Conservation (phyloP, 805 yeast species). For the Schwanniomyces polymorphus region DNA sequence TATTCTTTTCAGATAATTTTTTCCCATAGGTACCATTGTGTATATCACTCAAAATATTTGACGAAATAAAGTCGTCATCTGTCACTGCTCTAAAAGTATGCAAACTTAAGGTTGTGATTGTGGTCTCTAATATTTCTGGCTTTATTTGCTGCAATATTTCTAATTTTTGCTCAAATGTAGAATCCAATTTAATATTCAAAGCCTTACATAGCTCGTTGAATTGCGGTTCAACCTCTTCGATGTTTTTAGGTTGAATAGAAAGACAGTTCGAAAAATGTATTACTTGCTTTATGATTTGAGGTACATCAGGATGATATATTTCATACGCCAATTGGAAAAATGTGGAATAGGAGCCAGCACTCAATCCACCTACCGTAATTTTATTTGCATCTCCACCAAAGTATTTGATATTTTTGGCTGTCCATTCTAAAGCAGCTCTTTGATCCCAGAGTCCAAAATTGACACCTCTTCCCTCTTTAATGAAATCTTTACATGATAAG, state of each 20-base stretch:
- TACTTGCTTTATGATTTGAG: conserved; percentile 38
- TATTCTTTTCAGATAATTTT: conserved; percentile 14
- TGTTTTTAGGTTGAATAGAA: conserved; percentile 37
- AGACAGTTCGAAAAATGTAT: conserved; percentile 37
- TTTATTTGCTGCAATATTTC: conserved; percentile 14
- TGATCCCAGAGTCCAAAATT: conserved; percentile 52
- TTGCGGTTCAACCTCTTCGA: conserved; percentile 32
- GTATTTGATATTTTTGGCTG: conserved; percentile 34
- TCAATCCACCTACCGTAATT: conserved; percentile 46
- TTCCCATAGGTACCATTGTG: conserved; percentile 23
- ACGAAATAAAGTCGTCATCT: conserved; percentile 35
- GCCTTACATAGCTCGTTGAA: conserved; percentile 33
- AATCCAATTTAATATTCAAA: conserved; percentile 13
- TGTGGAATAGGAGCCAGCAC: conserved; percentile 45
- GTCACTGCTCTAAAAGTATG: conserved; percentile 42
- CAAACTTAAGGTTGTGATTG: conserved; percentile 19
- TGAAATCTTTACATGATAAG: not conserved
- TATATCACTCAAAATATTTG: conserved; percentile 28
- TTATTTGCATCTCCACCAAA: conserved; percentile 49
- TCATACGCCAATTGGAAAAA: conserved; percentile 44
- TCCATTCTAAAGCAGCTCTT: conserved; percentile 47
- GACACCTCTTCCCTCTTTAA: conserved; percentile 4
- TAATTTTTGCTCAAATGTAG: conserved; percentile 14
- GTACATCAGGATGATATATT: conserved; percentile 36
- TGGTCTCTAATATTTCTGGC: conserved; percentile 6